Evolutionary conservation across 441 rosid species (phyloP), one percentile per base, ranked within the genome.

Genomic region (Euphorbia celastroides): DNA sequence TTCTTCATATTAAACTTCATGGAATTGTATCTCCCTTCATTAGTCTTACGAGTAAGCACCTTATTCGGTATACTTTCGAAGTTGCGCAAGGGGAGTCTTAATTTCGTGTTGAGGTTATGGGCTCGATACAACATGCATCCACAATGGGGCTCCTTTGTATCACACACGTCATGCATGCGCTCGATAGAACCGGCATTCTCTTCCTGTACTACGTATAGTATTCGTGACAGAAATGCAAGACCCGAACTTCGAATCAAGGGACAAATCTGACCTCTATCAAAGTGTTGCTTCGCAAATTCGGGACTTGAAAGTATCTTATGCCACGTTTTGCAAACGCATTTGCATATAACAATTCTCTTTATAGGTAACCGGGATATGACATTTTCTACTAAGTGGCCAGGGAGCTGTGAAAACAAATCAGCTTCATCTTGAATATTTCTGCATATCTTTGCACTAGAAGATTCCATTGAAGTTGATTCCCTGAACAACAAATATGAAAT

Each of bases 101-200:
- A 52, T 58, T 67, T 67, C 17, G 25, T 27, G 20, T 67, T 58
- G 28, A 67, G 64, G 46, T 58, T 58, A 28, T 57, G 25, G 19
- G 19, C 1, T 8, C 28, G 17, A 28, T 46, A 31, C 42, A 3
- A 16, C 19, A 22, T 14, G 5, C 2, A 11, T 26, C 27, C 17
- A 34, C 3, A 19, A 5, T 0, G 2, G 26, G 63, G 7, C 3
- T 3, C 5, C 2, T 0, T n/a, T 5, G 1, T 13, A 25, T 1
- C 0, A 38, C 16, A 41, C 19, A 9, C 30, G 30, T 30, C 17
- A n/a, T 28, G 31, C 31, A 57, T 12, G 2, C 5, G 52, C 13
- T n/a, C 25, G 19, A 66, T 42, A 42, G 11, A 19, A 22, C 44
- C 23, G 0, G 20, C 17, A 0, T 57, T 28, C 51, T 67, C 71